Percentiles rank a stretch among this genome's conserved stretches.
phyloP scores from a whole-genome alignment of 345 rosid species.

The Bruguiera gymnorhiza region DNA sequence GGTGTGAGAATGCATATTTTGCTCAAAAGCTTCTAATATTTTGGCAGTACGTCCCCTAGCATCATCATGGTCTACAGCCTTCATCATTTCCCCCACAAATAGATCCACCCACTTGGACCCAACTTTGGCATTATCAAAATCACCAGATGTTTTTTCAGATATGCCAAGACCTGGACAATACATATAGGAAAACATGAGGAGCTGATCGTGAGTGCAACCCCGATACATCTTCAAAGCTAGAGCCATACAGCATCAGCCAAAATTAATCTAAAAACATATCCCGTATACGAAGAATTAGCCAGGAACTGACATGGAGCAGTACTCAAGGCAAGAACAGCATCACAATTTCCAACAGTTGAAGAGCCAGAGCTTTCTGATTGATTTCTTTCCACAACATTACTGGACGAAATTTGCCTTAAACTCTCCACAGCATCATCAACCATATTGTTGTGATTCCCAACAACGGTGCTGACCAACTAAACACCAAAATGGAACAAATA shows the following conservation, averaged over 20 bases:
- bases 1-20: conserved; percentile 26
- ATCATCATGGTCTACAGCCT: conserved; percentile 36
- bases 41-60: conserved; percentile 37
- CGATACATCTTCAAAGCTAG: too few relatives aligned
- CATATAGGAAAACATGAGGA: conserved; percentile 3
- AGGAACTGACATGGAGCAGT: conserved; percentile 20
- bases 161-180: conserved; percentile 20
- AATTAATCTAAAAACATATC: not conserved
- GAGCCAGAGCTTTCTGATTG: conserved; percentile 16
- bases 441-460: conserved; percentile 34
- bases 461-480: conserved; percentile 33
- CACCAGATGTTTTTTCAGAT: conserved; percentile 11
- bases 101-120: conserved; percentile 50
- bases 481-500: conserved; percentile 1
- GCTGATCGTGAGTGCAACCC: not conserved
- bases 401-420: conserved; percentile 25
- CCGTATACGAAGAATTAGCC: not conserved
- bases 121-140: conserved; percentile 13
- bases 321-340: conserved; percentile 8
- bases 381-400: conserved; percentile 16
- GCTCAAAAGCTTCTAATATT: conserved; percentile 46
- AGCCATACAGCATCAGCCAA: not conserved
- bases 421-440: conserved; percentile 46
- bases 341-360: conserved; percentile 17
- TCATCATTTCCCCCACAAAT: conserved; percentile 46